phyloP scores from a whole-genome alignment of 148 eudicot genomes.

The Rhododendron simsii region DNA sequence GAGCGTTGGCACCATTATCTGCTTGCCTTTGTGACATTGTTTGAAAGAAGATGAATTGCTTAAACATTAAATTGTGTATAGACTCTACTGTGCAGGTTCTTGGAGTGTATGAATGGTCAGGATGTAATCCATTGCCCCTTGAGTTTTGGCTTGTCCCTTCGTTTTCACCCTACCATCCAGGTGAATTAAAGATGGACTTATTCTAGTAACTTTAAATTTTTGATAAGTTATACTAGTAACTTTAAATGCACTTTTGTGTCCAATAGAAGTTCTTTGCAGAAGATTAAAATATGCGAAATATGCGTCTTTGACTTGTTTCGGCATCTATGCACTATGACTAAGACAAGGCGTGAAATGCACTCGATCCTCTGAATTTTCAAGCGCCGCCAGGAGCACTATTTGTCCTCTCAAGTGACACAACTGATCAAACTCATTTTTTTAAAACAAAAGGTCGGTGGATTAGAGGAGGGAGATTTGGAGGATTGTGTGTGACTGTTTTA shows the following conservation, averaged over 20 bases:
- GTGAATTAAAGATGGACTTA: neutral
- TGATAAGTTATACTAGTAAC: neutral
- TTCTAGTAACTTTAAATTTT: neutral
- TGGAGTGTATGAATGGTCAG: slow-evolving; percentile 20
- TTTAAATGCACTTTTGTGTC: neutral
- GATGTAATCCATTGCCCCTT: slow-evolving; percentile 21
- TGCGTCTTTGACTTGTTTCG: neutral
- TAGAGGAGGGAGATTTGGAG: neutral
- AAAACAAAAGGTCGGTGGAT: too few relatives aligned
- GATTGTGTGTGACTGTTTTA: too few relatives aligned
- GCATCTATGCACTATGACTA: neutral
- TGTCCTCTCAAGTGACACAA: neutral
- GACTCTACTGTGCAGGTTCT: neutral
- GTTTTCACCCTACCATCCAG: slow-evolving; percentile 9
- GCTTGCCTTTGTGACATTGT: neutral
- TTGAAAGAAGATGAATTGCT: neutral
- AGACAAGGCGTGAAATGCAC: neutral
- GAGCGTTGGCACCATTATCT: neutral
- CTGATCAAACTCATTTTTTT: too few relatives aligned
- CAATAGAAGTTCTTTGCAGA: neutral
- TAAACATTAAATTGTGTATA: too few relatives aligned
- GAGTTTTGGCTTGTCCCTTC: slow-evolving; percentile 18
- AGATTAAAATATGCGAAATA: neutral
- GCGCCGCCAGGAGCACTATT: neutral
- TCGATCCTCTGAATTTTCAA: neutral